Evolutionary conservation across 2,329 filamentous ascomycete species (phyloP), one percentile per base, ranked within the genome.

Genomic region (Cordyceps tenuipes): DNA sequence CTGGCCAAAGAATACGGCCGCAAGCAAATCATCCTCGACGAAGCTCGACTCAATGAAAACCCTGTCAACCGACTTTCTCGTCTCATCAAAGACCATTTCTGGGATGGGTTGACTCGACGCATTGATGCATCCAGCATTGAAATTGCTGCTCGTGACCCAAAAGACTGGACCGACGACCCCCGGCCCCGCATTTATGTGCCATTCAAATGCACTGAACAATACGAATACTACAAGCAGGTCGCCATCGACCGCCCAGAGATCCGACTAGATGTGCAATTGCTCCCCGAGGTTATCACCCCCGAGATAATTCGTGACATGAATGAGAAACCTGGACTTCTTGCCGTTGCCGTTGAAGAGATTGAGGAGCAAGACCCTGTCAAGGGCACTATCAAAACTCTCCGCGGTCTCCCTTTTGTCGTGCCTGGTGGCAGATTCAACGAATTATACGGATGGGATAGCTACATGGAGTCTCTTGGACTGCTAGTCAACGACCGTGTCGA

Each of bases 371-470:
- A 77, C 26, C 89, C 88, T 3, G 87, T 87, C 44, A 58, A 54
- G 47, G 61, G 61, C 19, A 62, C 50, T 9, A 80, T 89, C 70
- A 84, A 83, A 63, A 88, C 88, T 3, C 77, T 95, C 46, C 81
- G 82, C 41, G 94, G 94, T 3, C 80, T 95, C 61, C 93, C 94
- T 0, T 99, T 97, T 67, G 91, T 97, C n/a, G 94, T 99, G 3
- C 94, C 94, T 0, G 94, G 94, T 62, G 94, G 94, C 26, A 85
- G 94, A 34, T 99, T 99, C 85, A 99, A 99, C 74, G 94, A 99
- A 73, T 76, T 99, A 23, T 99, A 99, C 71, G 93, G 93, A 51
- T 99, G 94, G 94, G 94, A 99, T 75, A 97, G 91, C 72, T 99
- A 97, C 78, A 97, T 99, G 91, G 90, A 93, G 72, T 94, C 93